Percentiles rank a stretch among this genome's conserved stretches.
Evolutionary conservation across 2,329 filamentous ascomycete genomes (phyloP).

Genomic region (Pseudocercospora fijiensis): DNA sequence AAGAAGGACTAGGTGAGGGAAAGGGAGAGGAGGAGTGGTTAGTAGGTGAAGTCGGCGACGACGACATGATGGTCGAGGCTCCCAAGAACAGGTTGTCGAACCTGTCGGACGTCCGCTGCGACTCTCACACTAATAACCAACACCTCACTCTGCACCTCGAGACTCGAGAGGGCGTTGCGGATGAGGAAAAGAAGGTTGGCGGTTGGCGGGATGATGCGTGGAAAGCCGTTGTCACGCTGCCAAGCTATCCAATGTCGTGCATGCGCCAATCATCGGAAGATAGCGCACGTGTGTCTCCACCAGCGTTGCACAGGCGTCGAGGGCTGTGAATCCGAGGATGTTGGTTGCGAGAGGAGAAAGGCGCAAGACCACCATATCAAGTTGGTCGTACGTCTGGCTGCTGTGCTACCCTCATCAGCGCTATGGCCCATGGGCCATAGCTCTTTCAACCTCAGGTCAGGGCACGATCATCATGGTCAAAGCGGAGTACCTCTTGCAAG

Average conservation of each 20-base stretch:
- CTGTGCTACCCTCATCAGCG: background rate
- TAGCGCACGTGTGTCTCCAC: constrained; percentile 1
- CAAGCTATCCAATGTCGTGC: constrained; percentile 1
- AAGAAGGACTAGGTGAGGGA: constrained; percentile 13
- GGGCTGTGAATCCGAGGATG: background rate
- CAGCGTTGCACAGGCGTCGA: background rate
- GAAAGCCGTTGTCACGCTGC: constrained; percentile 4
- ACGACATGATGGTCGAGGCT: constrained; percentile 17
- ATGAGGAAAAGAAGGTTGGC: constrained; percentile 5
- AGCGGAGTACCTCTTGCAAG: background rate
- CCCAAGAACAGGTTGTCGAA: constrained; percentile 11
- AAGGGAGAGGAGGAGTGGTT: constrained; percentile 21
- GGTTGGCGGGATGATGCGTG: constrained; percentile 8
- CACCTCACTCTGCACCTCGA: constrained; percentile 9
- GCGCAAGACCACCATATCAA: too few relatives aligned
- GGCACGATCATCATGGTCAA: background rate
- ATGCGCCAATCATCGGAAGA: background rate
- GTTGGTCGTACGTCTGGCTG: background rate
- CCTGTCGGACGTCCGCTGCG: constrained; percentile 1
- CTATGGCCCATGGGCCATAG: background rate
- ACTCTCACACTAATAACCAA: constrained; percentile 6
- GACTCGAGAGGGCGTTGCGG: background rate
- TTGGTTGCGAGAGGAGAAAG: background rate
- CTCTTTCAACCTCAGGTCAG: background rate
- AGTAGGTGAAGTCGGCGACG: constrained; percentile 18